These are phyloP conservation scores for Cucurbita argyrosperma DNA, from an alignment of 306 rosid species.

Conservation along the genomic window DNA sequence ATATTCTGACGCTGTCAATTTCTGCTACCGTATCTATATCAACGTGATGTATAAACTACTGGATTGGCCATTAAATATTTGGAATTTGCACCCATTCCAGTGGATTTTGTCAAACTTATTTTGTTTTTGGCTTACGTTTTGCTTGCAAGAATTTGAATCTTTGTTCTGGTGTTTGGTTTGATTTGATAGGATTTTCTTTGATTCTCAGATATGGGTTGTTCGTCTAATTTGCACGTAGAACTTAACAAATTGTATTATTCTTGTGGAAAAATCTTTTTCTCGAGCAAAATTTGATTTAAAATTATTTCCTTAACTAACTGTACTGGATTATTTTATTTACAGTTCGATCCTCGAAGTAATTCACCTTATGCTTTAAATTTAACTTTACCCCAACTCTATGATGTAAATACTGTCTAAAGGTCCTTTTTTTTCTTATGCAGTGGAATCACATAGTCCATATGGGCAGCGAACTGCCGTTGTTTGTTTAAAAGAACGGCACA, in stretches of 20 bases:
- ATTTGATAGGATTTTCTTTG: not conserved
- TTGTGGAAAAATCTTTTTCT: not conserved
- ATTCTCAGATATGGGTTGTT: not conserved
- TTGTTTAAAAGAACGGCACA: conserved; percentile 45
- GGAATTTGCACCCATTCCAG: not conserved
- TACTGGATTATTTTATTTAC: not conserved
- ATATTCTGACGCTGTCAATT: not conserved
- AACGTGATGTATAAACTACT: not conserved
- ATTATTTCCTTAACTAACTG: not conserved
- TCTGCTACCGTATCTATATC: not conserved
- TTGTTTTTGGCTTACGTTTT: not conserved
- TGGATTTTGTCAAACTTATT: not conserved
- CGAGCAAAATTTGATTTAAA: not conserved
- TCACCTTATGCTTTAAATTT: not conserved
- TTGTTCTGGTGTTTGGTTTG: not conserved
- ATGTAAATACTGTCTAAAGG: not conserved
- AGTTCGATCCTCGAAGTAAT: not conserved
- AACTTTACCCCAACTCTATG: not conserved
- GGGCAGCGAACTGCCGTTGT: conserved; percentile 77
- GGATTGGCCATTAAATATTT: not conserved
- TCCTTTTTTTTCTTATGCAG: conserved; percentile 16
- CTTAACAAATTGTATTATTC: not conserved
- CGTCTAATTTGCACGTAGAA: not conserved
- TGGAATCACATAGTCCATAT: conserved; percentile 68
- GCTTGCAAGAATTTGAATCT: not conserved